Conservation (phyloP, 441 rosid species). For the Adansonia grandidieri region DNA sequence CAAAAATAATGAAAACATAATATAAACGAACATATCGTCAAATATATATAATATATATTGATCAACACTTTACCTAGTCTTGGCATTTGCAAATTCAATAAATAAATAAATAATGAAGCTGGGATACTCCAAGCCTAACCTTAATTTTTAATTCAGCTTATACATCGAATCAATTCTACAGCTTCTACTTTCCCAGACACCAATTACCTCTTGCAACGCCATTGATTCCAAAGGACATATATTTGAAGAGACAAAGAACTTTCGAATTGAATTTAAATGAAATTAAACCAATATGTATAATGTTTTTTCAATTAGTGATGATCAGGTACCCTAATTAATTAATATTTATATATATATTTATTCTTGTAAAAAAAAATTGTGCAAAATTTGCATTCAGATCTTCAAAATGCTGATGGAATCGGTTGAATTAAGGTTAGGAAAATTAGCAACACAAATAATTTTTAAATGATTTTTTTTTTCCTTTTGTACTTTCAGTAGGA, state of each 20-base stretch:
- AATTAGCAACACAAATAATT: background rate
- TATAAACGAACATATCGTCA: no score
- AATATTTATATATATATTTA: no score
- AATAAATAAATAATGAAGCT: constrained; percentile 4
- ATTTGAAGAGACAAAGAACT: background rate
- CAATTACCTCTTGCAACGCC: constrained; percentile 22
- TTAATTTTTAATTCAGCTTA: background rate
- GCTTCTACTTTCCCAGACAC: constrained; percentile 40
- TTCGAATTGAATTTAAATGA: background rate
- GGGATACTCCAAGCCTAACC: constrained; percentile 24
- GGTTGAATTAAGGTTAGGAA: background rate
- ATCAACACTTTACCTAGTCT: background rate
- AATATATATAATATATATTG: no score
- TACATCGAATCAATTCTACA: constrained; percentile 38
- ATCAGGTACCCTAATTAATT: background rate
- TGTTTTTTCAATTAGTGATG: background rate
- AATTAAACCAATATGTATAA: background rate
- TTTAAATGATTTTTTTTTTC: background rate
- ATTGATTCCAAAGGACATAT: constrained; percentile 30
- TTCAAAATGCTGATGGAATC: background rate
- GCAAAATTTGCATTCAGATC: background rate
- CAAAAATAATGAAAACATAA: no score
- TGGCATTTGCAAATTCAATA: constrained; percentile 19
- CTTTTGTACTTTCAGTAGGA: background rate
- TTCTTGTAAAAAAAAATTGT: background rate